Conservation (phyloP, 2,329 filamentous ascomycete genomes). For the Diplodia seriata region DNA sequence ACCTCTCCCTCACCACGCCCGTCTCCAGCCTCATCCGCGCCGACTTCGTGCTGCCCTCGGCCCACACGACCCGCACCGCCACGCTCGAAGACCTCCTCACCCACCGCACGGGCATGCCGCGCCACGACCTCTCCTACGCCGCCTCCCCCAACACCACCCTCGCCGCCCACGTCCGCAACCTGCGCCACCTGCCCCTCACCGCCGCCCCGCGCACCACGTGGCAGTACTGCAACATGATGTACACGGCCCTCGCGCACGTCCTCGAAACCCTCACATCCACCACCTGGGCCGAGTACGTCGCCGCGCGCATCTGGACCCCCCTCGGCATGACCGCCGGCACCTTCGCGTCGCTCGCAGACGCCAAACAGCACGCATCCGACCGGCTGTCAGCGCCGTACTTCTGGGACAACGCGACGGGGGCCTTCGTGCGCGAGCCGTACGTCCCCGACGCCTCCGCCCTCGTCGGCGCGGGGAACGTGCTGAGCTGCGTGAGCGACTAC, state of each 20-base stretch:
- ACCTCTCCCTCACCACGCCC: slow-evolving; percentile 47
- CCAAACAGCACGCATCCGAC: slow-evolving; percentile 36
- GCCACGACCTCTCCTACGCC: slow-evolving; percentile 38
- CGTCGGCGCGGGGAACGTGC: slow-evolving; percentile 39
- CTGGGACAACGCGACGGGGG: slow-evolving; percentile 32
- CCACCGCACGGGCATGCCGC: slow-evolving; percentile 47
- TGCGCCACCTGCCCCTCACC: slow-evolving; percentile 55
- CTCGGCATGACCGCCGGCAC: slow-evolving; percentile 52
- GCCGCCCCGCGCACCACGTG: slow-evolving; percentile 51
- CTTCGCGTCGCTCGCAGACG: slow-evolving; percentile 47
- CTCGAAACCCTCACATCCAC: slow-evolving; percentile 53
- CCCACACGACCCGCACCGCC: slow-evolving; percentile 40
- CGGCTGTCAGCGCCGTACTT: slow-evolving; percentile 35
- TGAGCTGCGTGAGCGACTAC: slow-evolving; percentile 38
- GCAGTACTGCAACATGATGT: slow-evolving; percentile 64
- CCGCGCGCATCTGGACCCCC: slow-evolving; percentile 48
- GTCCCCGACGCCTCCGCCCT: slow-evolving; percentile 35
- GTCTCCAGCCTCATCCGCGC: slow-evolving; percentile 45
- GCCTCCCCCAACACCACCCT: slow-evolving; percentile 40
- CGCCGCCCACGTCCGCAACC: slow-evolving; percentile 48
- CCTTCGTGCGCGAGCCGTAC: slow-evolving; percentile 32
- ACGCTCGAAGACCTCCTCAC: slow-evolving; percentile 46
- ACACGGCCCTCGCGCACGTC: slow-evolving; percentile 55
- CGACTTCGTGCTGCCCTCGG: slow-evolving; percentile 46
- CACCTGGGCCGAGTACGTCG: slow-evolving; percentile 45